Evolutionary conservation across 495 filamentous ascomycete genomes (phyloP).

Genomic region (Lasiosphaeriaceae sp.): DNA sequence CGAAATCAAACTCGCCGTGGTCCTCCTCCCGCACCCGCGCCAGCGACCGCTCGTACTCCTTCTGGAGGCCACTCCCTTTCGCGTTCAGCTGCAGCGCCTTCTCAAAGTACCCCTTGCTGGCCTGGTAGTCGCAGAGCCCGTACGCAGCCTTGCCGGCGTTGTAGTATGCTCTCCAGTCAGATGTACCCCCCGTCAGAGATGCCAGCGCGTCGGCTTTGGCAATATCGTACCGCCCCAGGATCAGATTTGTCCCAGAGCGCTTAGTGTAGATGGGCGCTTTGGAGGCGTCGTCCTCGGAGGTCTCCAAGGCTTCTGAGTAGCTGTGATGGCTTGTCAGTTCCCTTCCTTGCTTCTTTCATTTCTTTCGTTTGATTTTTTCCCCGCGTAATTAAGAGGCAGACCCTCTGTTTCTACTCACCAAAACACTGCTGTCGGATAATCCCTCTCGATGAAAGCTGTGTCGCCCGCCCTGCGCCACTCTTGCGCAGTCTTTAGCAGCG

Average conservation of each 20-base stretch:
- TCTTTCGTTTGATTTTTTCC: no score
- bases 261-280: constrained; percentile 33
- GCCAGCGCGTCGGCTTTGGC: constrained; percentile 43
- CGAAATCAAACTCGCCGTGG: constrained; percentile 45
- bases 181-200: constrained; percentile 18
- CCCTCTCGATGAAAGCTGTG: constrained; percentile 31
- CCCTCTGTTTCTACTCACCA: constrained; percentile 20
- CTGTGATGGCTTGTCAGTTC: constrained; percentile 13
- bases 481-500: constrained; percentile 25
- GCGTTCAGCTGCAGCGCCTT: constrained; percentile 34
- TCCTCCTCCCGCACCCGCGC: constrained; percentile 35
- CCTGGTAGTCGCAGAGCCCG: constrained; percentile 36
- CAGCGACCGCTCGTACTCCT: constrained; percentile 32
- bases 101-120: constrained; percentile 22
- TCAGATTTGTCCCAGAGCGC: constrained; percentile 44
- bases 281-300: constrained; percentile 9
- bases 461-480: constrained; percentile 33
- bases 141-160: constrained; percentile 47
- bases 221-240: constrained; percentile 42
- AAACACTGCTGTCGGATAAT: constrained; percentile 32
- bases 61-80: constrained; percentile 20
- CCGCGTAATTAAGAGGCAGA: not conserved
- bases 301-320: constrained; percentile 31
- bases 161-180: constrained; percentile 47
- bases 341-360: not conserved